Conservation (phyloP, 768 basidiomycete genomes). For the Saitozyma sp. region DNA sequence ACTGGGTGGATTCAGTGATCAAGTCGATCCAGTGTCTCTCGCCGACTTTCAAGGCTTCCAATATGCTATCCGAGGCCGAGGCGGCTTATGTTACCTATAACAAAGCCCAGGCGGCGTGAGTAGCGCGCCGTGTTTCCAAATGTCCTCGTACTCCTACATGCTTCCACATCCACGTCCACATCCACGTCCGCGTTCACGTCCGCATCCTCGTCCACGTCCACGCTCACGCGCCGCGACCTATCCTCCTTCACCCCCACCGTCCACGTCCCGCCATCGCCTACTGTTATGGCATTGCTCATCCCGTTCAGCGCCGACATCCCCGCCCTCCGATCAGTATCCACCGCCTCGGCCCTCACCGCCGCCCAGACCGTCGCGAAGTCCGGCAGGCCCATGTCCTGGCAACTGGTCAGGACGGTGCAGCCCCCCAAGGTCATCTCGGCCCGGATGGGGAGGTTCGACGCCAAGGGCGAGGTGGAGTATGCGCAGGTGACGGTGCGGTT, state of each 20-base stretch:
- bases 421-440: conserved; percentile 17
- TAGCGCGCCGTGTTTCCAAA: not conserved
- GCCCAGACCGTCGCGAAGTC: conserved; percentile 9
- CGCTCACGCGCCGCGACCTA: no score
- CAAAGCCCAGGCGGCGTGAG: conserved; percentile 19
- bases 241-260: no score
- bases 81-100: conserved; percentile 13
- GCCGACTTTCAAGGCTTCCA: conserved; percentile 7
- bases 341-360: conserved; percentile 9
- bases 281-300: no score
- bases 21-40: conserved; percentile 3
- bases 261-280: no score
- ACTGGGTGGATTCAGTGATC: not conserved
- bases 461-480: conserved; percentile 1
- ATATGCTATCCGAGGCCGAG: conserved; percentile 7
- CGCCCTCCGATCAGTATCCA: conserved; percentile 3
- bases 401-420: conserved; percentile 5
- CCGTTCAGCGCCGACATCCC: not conserved
- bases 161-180: not conserved
- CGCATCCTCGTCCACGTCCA: no score
- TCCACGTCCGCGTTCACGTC: no score
- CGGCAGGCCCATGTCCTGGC: conserved; percentile 7
- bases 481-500: conserved; percentile 18
- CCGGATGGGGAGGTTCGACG: conserved; percentile 8
- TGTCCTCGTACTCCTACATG: not conserved